These are phyloP conservation scores for Papiliotrema fonsecae DNA, from an alignment of 1,284 basidiomycete genomes.

Conservation along the genomic window DNA sequence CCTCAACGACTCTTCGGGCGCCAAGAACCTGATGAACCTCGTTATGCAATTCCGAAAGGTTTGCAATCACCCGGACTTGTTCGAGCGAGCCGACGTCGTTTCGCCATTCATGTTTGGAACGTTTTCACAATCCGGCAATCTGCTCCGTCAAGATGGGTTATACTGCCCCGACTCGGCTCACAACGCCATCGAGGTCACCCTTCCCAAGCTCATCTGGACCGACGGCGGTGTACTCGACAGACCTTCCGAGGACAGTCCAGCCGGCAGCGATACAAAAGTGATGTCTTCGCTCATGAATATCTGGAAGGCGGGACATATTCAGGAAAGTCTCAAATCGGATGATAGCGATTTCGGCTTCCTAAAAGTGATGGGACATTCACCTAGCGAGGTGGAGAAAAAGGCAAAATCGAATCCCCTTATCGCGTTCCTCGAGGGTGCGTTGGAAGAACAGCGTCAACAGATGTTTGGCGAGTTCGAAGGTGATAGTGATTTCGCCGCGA, in stretches of 20 bases:
- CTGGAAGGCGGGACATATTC: constrained; percentile 80
- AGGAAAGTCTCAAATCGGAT: constrained; percentile 62
- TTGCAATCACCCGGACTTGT: constrained; percentile 98
- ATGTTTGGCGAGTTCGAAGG: constrained; percentile 12
- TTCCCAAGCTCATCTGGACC: constrained; percentile 74
- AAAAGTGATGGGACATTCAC: constrained; percentile 60
- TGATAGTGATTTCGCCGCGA: constrained; percentile 59
- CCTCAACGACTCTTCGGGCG: constrained; percentile 63
- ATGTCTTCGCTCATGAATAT: constrained; percentile 78
- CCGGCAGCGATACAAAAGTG: constrained; percentile 59
- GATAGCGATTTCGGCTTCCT: constrained; percentile 65
- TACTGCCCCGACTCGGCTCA: constrained; percentile 69
- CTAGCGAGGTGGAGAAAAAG: constrained; percentile 58
- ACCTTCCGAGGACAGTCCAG: constrained; percentile 56
- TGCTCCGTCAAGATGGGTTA: constrained; percentile 79
- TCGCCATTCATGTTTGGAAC: constrained; percentile 85
- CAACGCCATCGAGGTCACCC: constrained; percentile 73
- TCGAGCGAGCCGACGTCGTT: constrained; percentile 93
- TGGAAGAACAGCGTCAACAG: constrained; percentile 4
- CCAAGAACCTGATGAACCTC: constrained; percentile 86
- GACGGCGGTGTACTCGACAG: constrained; percentile 71
- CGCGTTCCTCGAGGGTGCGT: constrained; percentile 15
- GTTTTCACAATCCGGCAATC: constrained; percentile 75
- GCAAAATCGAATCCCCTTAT: constrained; percentile 48
- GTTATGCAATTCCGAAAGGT: constrained; percentile 99